Evolutionary conservation across 2,329 filamentous ascomycete species (phyloP), one percentile per base, ranked within the genome.

Genomic region (Cytospora paraplurivora): DNA sequence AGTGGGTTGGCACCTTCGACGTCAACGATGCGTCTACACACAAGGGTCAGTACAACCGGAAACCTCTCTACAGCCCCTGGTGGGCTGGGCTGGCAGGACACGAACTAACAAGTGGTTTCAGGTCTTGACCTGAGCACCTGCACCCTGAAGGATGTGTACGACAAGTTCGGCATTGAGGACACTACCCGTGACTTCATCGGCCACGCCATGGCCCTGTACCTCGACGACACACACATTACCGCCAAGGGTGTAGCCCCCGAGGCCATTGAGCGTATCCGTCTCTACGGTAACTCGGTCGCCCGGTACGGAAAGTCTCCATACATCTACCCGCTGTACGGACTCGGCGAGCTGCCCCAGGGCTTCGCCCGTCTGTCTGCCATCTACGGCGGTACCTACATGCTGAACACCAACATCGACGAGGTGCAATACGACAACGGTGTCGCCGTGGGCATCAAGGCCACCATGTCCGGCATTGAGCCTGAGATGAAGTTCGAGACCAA

Each of bases 321-420:
- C 83, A 98, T 99, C 81, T 99, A 99, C 84, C 96, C 95, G 56
- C 88, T 98, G 37, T 99, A 99, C 81, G 95, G 95, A 67, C 88
- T 99, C 56, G 95, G 91, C 75, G 95, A 99, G 82, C 89, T 99
- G 62, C 96, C 95, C 41, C 95, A 99, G 80, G 94, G 94, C 65
- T 99, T 99, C 73, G 95, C 95, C 68, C 93, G 95, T 77, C 86
- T 99, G 61, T 97, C 93, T 49, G 95, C 95, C 76, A 98, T 99
- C 79, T 98, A 99, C 75, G 95, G 95, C 69, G 95, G 95, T 71
- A 99, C 95, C 57, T 99, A 99, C 81, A 99, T 99, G 93, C 89
- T 99, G 73, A 98, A 98, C 84, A 96, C 95, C 70, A 88, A 88
- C 70, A 85, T 99, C 62, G 91, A 98, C 68, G 95, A 99, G 82